Evolutionary conservation across 768 basidiomycete genomes (phyloP).

Genomic region (Clathrus columnatus): DNA sequence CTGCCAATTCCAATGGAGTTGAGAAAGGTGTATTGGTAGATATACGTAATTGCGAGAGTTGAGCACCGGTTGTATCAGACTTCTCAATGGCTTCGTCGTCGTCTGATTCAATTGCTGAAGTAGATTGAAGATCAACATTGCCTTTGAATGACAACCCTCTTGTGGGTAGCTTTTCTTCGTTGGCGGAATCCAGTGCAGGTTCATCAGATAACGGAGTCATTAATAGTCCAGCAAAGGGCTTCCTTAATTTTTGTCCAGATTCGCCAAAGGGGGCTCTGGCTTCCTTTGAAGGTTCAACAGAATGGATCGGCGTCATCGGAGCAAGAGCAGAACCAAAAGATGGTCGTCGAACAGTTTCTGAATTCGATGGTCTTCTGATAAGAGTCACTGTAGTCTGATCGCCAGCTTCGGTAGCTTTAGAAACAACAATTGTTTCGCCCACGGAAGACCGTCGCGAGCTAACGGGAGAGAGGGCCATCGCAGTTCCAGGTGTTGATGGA

Average conservation of each 20-base stretch:
- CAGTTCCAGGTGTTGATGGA: constrained; percentile 46
- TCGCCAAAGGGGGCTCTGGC: background rate
- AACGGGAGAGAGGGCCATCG: constrained; percentile 36
- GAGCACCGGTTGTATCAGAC: constrained; percentile 11
- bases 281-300: background rate
- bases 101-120: constrained; percentile 26
- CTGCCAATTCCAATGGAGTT: constrained; percentile 31
- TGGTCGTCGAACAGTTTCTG: constrained; percentile 1
- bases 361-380: background rate
- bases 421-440: constrained; percentile 1
- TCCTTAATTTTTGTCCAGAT: background rate
- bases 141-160: background rate
- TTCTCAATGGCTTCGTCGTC: constrained; percentile 17
- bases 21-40: constrained; percentile 19
- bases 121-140: constrained; percentile 21
- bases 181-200: background rate
- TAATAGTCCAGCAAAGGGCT: constrained; percentile 3
- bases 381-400: background rate
- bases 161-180: background rate
- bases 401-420: background rate
- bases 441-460: constrained; percentile 36
- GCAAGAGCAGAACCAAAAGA: background rate
- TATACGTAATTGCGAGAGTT: constrained; percentile 12
- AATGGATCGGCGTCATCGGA: constrained; percentile 3
- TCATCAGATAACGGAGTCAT: constrained; percentile 6